phyloP scores from a whole-genome alignment of 129 eudicot genomes.

The Centaurea solstitialis region DNA sequence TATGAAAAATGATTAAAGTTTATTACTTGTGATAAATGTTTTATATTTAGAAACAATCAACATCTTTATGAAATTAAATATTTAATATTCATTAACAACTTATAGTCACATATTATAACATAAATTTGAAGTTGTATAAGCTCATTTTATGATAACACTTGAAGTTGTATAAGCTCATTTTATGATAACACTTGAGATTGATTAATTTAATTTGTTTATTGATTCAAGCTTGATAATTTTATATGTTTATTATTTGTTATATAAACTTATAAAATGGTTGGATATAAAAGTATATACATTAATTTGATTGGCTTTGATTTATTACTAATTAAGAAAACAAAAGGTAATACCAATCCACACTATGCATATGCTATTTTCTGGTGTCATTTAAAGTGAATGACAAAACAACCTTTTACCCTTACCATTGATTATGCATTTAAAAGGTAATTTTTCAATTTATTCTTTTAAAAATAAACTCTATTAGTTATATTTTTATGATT shows the following conservation, averaged over 20 bases:
- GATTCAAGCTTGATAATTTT: too few relatives aligned
- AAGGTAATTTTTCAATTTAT: not conserved
- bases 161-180: not conserved
- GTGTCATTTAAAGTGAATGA: conserved; percentile 1
- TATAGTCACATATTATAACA: not conserved
- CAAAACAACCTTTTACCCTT: not conserved
- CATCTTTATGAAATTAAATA: too few relatives aligned
- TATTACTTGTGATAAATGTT: too few relatives aligned
- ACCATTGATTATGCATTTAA: not conserved
- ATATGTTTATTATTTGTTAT: too few relatives aligned
- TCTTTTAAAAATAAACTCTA: too few relatives aligned
- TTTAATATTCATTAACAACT: not conserved
- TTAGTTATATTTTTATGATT: too few relatives aligned
- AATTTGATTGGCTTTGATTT: too few relatives aligned
- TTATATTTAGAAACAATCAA: too few relatives aligned
- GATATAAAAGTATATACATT: too few relatives aligned
- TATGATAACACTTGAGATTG: too few relatives aligned
- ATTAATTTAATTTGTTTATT: not conserved
- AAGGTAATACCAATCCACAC: not conserved
- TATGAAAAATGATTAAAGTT: too few relatives aligned
- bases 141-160: not conserved
- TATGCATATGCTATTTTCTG: not conserved
- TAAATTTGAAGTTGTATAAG: not conserved
- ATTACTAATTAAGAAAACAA: not conserved
- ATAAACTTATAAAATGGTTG: too few relatives aligned